These are phyloP conservation scores for Puccinia triticina DNA, from an alignment of 1,284 basidiomycete genomes.

Conservation along the genomic window DNA sequence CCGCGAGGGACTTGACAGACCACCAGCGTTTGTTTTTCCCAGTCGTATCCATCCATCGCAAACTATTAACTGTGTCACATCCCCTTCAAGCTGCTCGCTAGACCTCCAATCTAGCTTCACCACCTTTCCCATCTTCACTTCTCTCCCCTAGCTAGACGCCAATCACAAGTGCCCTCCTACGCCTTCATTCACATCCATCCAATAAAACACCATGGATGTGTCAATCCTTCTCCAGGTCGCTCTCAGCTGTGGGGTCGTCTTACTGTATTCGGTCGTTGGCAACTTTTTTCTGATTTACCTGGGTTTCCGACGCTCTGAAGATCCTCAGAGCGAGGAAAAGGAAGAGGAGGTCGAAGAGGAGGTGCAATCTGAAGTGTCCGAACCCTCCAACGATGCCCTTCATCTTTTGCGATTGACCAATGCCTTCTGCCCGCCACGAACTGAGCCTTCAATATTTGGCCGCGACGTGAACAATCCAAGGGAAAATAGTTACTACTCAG, in stretches of 20 bases:
- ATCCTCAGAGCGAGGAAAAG: background rate
- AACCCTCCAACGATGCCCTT: background rate
- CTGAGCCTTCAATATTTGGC: constrained; percentile 26
- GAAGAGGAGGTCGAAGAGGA: constrained; percentile 5
- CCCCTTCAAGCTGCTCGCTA: background rate
- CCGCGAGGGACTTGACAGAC: background rate
- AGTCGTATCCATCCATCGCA: constrained; percentile 19
- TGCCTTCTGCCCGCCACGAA: constrained; percentile 15
- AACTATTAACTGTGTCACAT: background rate
- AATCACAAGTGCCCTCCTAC: background rate
- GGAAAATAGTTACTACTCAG: background rate
- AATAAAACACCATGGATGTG: background rate
- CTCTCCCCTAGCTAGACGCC: background rate
- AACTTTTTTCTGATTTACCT: background rate
- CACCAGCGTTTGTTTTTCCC: constrained; percentile 2
- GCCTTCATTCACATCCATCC: background rate
- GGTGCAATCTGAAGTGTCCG: background rate
- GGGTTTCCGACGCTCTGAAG: constrained; percentile 1
- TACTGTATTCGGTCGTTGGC: constrained; percentile 14
- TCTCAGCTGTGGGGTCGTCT: constrained; percentile 21
- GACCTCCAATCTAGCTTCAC: constrained; percentile 13
- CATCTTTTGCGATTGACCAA: constrained; percentile 33
- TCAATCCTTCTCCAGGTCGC: constrained; percentile 7
- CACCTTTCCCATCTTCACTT: background rate
- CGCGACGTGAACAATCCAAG: background rate